These are phyloP conservation scores for Cyberlindnera nakhonratchasimensis DNA, from an alignment of 805 yeast species.

Conservation along the genomic window DNA sequence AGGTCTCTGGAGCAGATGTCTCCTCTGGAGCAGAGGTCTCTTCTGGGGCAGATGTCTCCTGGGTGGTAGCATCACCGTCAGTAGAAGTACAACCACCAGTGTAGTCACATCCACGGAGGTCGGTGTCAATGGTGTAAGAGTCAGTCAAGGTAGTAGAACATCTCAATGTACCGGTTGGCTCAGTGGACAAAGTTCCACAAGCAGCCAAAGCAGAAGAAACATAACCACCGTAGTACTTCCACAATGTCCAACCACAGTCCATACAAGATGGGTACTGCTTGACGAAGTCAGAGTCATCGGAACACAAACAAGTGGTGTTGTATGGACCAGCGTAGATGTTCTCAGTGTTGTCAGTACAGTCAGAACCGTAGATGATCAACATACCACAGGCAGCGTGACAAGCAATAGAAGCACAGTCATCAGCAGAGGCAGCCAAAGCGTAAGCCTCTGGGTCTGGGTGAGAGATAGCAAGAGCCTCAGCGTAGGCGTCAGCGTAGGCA, in stretches of 20 bases:
- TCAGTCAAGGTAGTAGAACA: constrained; percentile 24
- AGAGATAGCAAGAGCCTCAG: constrained; percentile 18
- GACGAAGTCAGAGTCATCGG: constrained; percentile 26
- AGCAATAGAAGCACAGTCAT: constrained; percentile 27
- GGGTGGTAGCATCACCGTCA: too few relatives aligned
- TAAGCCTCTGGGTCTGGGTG: constrained; percentile 28
- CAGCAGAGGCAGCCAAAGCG: constrained; percentile 27
- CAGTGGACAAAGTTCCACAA: constrained; percentile 29
- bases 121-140: too few relatives aligned
- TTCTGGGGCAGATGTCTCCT: too few relatives aligned
- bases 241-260: constrained; percentile 39
- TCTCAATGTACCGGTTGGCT: constrained; percentile 34
- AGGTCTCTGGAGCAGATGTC: too few relatives aligned
- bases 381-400: constrained; percentile 35
- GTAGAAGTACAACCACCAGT: too few relatives aligned
- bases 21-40: too few relatives aligned
- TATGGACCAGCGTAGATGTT: constrained; percentile 19
- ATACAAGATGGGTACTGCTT: constrained; percentile 30
- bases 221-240: constrained; percentile 33
- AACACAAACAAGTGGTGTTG: constrained; percentile 28
- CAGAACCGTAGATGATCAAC: constrained; percentile 30
- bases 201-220: constrained; percentile 30
- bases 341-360: constrained; percentile 25
- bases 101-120: too few relatives aligned
- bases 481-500: constrained; percentile 18